Evolutionary conservation across 2,329 filamentous ascomycete species (phyloP), one percentile per base, ranked within the genome.

Genomic region (Fusarium heterosporum): DNA sequence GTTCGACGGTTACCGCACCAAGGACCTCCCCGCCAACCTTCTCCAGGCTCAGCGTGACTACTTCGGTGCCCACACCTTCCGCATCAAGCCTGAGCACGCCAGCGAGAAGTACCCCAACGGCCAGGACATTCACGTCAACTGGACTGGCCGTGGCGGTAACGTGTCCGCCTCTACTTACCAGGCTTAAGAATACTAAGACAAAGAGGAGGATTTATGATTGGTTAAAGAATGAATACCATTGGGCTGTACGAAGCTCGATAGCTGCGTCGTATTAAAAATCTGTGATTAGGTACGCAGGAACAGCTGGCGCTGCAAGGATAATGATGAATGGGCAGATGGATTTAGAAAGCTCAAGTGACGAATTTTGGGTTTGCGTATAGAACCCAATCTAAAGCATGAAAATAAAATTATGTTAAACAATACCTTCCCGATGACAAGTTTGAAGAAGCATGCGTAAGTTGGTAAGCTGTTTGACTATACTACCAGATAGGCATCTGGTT

Each of bases 31-130:
- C 64, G 96, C 96, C 86, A 99, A 98, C 88, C 87, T 99, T 69
- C 89, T 99, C 77, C 96, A 99, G 86, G 96, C 95, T 59, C 96
- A 99, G 88, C 92, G 96, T 86, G 96, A 99, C 82, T 99, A 98
- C 92, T 99, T 99, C 79, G 96, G 96, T 80, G 92, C 92, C 69
- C 92, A 96, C 86, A 96, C 92, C 72, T 96, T 96, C 90, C 85
- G 85, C 75, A 88, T 96, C 83, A 95, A 96, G 90, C 91, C 92
- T 64, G 91, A 95, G 83, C 77, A 74, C 71, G 91, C 91, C 74
- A 91, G 76, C 80, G 88, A 85, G 59, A 93, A 93, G 83, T 97
- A 96, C 85, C 90, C 90, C 71, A 88, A 86, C 74, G 93, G 90
- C 81, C 84, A 93, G 84, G 89, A 98, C 81, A 96, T 95, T 79